These are phyloP conservation scores for Teratosphaeria gauchensis DNA, from an alignment of 2,329 filamentous ascomycete genomes.

Conservation along the genomic window DNA sequence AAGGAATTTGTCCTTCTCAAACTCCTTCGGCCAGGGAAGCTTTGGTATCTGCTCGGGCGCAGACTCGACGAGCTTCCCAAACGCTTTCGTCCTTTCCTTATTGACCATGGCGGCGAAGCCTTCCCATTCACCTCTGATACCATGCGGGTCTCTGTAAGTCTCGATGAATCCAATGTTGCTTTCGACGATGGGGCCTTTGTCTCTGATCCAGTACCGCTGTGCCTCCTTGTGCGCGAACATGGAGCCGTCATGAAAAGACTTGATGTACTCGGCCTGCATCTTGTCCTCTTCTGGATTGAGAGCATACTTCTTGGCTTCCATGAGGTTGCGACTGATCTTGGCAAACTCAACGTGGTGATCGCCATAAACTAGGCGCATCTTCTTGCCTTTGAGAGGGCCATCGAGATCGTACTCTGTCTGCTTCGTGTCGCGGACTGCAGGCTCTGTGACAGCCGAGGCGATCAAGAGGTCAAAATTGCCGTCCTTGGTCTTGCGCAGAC, in stretches of 20 bases:
- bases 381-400: constrained; percentile 34
- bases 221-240: constrained; percentile 42
- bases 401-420: constrained; percentile 38
- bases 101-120: constrained; percentile 60
- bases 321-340: constrained; percentile 36
- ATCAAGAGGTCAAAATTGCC: constrained; percentile 40
- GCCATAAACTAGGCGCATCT: constrained; percentile 36
- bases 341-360: constrained; percentile 38
- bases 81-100: constrained; percentile 78
- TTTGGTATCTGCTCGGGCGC: constrained; percentile 79
- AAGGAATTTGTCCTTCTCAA: constrained; percentile 93
- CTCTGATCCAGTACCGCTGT: constrained; percentile 44
- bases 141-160: constrained; percentile 46
- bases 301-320: constrained; percentile 39
- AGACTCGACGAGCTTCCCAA: constrained; percentile 71
- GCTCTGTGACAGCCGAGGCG: constrained; percentile 35
- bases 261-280: constrained; percentile 40
- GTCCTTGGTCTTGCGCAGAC: constrained; percentile 34
- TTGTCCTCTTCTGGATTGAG: constrained; percentile 35
- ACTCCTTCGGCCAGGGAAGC: constrained; percentile 76
- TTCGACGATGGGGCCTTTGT: constrained; percentile 43
- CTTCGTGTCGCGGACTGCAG: constrained; percentile 32
- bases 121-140: constrained; percentile 45
- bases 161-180: constrained; percentile 47
- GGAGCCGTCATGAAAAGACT: constrained; percentile 41